Evolutionary conservation across 169 alveolate genomes (phyloP), one percentile per base, ranked within the genome.

Genomic region (Plasmodium vivax): DNA sequence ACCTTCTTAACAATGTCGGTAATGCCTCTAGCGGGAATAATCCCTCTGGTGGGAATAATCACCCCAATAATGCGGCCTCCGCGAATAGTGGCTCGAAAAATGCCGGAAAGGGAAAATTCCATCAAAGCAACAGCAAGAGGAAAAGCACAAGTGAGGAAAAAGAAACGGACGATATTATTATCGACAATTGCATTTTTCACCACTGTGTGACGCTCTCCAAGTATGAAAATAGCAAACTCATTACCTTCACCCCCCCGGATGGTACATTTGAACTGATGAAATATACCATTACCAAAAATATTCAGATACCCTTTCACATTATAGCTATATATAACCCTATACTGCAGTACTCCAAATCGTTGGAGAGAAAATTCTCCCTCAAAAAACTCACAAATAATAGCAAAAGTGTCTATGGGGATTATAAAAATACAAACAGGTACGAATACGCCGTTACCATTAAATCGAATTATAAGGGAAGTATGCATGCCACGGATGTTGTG

Each of bases 241-340:
- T 85, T 74, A 85, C 93, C 8, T 85, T 85, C 71, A 85, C 93
- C 16, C 93, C 93, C 6, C 93, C 93, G 27, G 93, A 85, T 75
- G 93, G 93, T 4, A 6, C 84, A 45, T 85, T 85, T 10, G 93
- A 85, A 85, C 58, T 85, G 27, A 85, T 85, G 93, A 85, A 56
- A 85, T 85, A 85, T 30, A 85, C 93, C 2, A 77, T 85, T 27
- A 85, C 93, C 9, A 85, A 85, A 75, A 85, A 85, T 85, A 85
- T 85, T 32, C 93, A 85, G 80, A 75, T 85, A 85, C 93, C 93
- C 19, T 85, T 85, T 85, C 85, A 85, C 62, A 85, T 85, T 74
- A n/a, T 75, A 32, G 93, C 93, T 43, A 75, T 85, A 27, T 85
- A 85, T 71, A 85, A 85, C 68, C 93, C 93, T 23, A 77, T 85